Evolutionary conservation across 352 stramenopile species (phyloP), one percentile per base, ranked within the genome.

Genomic region (Globisporangium canariense): DNA sequence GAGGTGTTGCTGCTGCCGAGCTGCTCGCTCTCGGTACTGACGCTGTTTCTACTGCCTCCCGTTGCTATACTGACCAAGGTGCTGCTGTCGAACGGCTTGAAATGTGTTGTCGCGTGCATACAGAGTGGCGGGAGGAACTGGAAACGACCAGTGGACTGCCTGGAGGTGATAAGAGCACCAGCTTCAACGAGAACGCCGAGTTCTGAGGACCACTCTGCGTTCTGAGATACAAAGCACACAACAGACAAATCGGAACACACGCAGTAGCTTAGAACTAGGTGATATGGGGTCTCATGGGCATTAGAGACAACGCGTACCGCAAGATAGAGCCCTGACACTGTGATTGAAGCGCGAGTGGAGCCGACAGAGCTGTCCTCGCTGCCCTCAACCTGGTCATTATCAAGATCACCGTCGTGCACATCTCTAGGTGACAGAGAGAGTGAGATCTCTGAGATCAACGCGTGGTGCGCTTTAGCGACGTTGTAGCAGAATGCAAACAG

Each of bases 291-390:
- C 25, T 28, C 25, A 28, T 28, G 2, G 25, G 25, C 2, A 28
- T 28, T 28, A 28, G 25, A 28, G 25, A 28, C 25, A 18, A 10
- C 28, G 45, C 75, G 62, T 65, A 88, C 79, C 68, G 75, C 79
- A 41, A 88, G 58, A n/a, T 73, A 67, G 10, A 84, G 56, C 5
- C 74, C 79, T 0, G 73, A 76, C 0, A 88, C 28, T 9, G 69
- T 57, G 20, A 88, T 69, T 2, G 71, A 74, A 1, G 70, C 67
- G 9, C 38, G 45, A n/a, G 22, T 32, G 0, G 52, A 49, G 6
- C 34, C 25, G 22, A 14, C 16, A 2, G n/a, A 18, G 41, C 47
- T 45, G 38, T 4, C 9, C 1, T 34, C 22, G 16, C 45, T 32
- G 3, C 16, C 16, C 38, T 32, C 16, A 8, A 16, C 18, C 18